Percentiles rank a stretch among this genome's conserved stretches.
phyloP scores from a whole-genome alignment of 306 rosid genomes.

The Datisca glomerata region DNA sequence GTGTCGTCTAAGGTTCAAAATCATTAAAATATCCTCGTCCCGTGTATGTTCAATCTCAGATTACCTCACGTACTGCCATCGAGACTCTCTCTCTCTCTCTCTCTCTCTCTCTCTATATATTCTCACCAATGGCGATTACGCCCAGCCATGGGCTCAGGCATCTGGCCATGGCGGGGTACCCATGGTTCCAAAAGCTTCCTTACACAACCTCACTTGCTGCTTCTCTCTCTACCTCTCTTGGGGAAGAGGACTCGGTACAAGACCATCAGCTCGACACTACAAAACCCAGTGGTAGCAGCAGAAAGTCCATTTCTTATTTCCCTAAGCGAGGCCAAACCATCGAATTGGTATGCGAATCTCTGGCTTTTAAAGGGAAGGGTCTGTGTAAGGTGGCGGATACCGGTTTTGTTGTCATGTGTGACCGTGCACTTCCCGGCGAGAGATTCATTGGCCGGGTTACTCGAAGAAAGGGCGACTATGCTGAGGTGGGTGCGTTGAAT shows the following conservation, averaged over 20 bases:
- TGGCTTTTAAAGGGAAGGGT: constrained; percentile 87
- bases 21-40: no score
- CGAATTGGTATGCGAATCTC: constrained; percentile 72
- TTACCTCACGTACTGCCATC: no score
- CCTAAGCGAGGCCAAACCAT: constrained; percentile 85
- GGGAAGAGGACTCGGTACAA: constrained; percentile 32
- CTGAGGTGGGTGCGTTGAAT: constrained; percentile 34
- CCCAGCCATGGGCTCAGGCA: constrained; percentile 53
- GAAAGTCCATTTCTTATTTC: constrained; percentile 32
- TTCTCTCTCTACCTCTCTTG: constrained; percentile 19
- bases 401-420: constrained; percentile 82
- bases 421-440: constrained; percentile 93
- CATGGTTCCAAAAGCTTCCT: constrained; percentile 30
- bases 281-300: constrained; percentile 1
- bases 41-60: no score
- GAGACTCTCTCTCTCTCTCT: no score
- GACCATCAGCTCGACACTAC: constrained; percentile 11
- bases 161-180: constrained; percentile 20
- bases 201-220: constrained; percentile 21
- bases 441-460: constrained; percentile 83
- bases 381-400: constrained; percentile 68
- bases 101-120: background rate
- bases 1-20: no score
- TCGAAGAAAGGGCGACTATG: constrained; percentile 68
- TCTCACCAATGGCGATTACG: constrained; percentile 35